Evolutionary conservation across 2,329 filamentous ascomycete genomes (phyloP).

Genomic region (Seiridium unicorne): DNA sequence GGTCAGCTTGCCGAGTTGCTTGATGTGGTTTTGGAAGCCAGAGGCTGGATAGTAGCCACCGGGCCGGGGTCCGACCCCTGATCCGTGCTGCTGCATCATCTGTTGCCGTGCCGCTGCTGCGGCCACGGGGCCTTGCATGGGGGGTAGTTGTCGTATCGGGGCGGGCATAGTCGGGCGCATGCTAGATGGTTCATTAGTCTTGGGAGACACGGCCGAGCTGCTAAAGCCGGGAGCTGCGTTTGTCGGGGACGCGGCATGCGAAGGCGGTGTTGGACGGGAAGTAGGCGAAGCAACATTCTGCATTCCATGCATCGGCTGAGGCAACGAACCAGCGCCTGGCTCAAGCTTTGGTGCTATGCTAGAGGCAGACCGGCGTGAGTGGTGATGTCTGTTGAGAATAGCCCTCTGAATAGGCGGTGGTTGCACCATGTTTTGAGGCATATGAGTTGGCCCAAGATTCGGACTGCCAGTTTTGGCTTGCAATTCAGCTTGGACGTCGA

Average conservation of each 20-base stretch:
- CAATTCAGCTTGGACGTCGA: conserved; percentile 95
- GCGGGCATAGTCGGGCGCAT: conserved; percentile 38
- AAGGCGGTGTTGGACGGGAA: conserved; percentile 78
- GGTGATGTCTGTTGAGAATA: conserved; percentile 74
- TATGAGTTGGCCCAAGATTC: conserved; percentile 67
- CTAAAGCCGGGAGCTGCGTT: conserved; percentile 44
- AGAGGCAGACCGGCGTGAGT: conserved; percentile 68
- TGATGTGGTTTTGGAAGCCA: conserved; percentile 86
- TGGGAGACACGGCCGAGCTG: conserved; percentile 40
- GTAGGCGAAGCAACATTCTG: conserved; percentile 64
- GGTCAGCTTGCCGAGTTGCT: conserved; percentile 86
- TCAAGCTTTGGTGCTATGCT: conserved; percentile 76
- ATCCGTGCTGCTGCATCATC: conserved; percentile 31
- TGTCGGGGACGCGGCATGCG: conserved; percentile 63
- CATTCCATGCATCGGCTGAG: conserved; percentile 40
- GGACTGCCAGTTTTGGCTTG: conserved; percentile 89
- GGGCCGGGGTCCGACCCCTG: conserved; percentile 37
- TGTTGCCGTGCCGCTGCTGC: conserved; percentile 30
- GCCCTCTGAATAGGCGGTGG: conserved; percentile 76
- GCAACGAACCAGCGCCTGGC: conserved; percentile 45
- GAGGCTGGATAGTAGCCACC: conserved; percentile 73
- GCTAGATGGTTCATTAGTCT: conserved; percentile 45
- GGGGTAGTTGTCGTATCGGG: conserved; percentile 37
- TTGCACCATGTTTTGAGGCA: conserved; percentile 67
- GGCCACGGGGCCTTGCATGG: conserved; percentile 32